Evolutionary conservation across 495 filamentous ascomycete species (phyloP), one percentile per base, ranked within the genome.

Genomic region (Daldinia childiae): DNA sequence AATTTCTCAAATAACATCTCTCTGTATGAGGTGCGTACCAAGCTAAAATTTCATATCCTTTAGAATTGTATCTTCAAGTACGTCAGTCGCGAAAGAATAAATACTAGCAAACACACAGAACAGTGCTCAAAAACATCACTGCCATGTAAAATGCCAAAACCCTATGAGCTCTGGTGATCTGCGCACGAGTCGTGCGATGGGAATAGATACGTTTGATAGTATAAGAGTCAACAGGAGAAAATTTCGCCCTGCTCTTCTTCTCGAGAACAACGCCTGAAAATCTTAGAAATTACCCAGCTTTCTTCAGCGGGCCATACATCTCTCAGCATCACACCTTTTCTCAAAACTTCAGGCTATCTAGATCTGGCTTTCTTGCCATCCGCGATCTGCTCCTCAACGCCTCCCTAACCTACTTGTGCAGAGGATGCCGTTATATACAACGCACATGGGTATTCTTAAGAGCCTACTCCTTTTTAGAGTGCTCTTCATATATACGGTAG

Each of bases 341-440:
- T 39, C 45, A 11, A 34, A 64, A 66, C 34, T 32, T 32, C 21
- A 11, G 24, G 24, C 19, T 39, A 21, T 27, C 21, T 50, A 41
- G 34, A 29, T 56, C 45, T 50, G 56, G 38, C 57, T 45, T 61
- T 11, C 48, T 43, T 29, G 24, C 45, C 60, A 12, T 51, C 55
- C 29, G 32, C 26, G 17, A 27, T 11, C 29, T 19, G 41, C 38
- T 48, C 38, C 3, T 48, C 14, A 29, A 24, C 24, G 14, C 39
- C 17, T 51, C n/a, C 58, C 34, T 36, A 15, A 11, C 15, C 29
- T 24, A 29, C 58, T 38, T 59, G 41, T 63, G 51, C 38, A 55
- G 54, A 59, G 57, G 34, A 30, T 34, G 27, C 30, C 17, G 24
- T 50, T 69, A 73, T 73, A 60, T 73, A 73, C 71, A 69, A 57